Evolutionary conservation across 441 rosid genomes (phyloP).

Genomic region (Aleurites moluccanus): DNA sequence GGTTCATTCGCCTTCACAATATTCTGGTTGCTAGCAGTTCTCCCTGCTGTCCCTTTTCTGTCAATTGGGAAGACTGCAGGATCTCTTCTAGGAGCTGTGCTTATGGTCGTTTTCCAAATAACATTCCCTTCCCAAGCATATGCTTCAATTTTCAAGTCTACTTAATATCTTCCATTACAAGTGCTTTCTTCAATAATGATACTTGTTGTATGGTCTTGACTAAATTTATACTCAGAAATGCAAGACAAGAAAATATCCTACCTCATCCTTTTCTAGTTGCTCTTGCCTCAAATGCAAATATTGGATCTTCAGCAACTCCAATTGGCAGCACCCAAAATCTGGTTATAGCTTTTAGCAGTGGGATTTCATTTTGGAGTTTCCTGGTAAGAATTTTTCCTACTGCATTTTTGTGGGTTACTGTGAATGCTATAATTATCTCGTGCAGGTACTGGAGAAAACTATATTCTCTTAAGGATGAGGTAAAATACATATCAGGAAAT

Average conservation of each 20-base stretch:
- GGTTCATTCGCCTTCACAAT: not conserved
- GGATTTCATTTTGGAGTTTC: slow-evolving; percentile 36
- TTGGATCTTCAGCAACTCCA: slow-evolving; percentile 46
- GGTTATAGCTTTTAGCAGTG: slow-evolving; percentile 34
- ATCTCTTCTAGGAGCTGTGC: not conserved
- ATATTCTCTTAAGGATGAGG: slow-evolving; percentile 27
- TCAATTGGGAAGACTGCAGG: not conserved
- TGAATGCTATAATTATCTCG: slow-evolving; percentile 26
- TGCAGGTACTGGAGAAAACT: slow-evolving; percentile 37
- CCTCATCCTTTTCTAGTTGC: slow-evolving; percentile 81
- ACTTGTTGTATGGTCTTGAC: slow-evolving; percentile 74
- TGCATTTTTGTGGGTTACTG: slow-evolving; percentile 30
- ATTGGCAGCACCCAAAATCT: slow-evolving; percentile 49
- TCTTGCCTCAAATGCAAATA: slow-evolving; percentile 37
- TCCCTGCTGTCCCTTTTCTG: not conserved
- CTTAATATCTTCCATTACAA: slow-evolving; percentile 64
- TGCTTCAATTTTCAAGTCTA: slow-evolving; percentile 66
- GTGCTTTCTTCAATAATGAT: slow-evolving; percentile 84
- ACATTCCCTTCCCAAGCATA: slow-evolving; percentile 74
- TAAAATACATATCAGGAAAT: slow-evolving; percentile 16
- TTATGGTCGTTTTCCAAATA: slow-evolving; percentile 21
- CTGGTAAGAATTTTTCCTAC: slow-evolving; percentile 32
- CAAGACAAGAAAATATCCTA: slow-evolving; percentile 69
- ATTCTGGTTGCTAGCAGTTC: not conserved
- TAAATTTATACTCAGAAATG: slow-evolving; percentile 68